A percentile compares a stretch with the other conserved stretches of the same genome.
These are phyloP conservation scores for Cordyceps tenuipes DNA, from an alignment of 2,329 filamentous ascomycete species.

Conservation along the genomic window DNA sequence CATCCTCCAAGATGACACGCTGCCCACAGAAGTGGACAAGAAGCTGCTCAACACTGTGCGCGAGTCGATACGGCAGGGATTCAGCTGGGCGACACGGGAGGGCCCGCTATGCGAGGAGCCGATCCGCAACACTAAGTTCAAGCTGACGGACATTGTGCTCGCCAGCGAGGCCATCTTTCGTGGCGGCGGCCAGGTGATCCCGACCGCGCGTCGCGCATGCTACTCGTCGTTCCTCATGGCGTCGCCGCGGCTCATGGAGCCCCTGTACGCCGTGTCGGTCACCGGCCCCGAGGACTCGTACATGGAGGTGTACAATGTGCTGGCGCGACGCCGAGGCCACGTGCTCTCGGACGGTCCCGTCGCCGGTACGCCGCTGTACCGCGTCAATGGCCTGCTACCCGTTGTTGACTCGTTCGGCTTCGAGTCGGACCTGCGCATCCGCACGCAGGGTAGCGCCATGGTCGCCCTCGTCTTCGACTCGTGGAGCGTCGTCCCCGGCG, in stretches of 20 bases:
- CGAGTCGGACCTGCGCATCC: slow-evolving; percentile 92
- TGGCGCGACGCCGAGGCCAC: slow-evolving; percentile 81
- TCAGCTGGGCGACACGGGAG: slow-evolving; percentile 93
- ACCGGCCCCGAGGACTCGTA: slow-evolving; percentile 86
- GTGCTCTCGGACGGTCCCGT: slow-evolving; percentile 91
- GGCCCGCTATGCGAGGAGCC: slow-evolving; percentile 97
- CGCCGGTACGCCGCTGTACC: slow-evolving; percentile 87
- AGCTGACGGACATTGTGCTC: slow-evolving; percentile 81
- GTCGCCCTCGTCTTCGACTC: slow-evolving; percentile 89
- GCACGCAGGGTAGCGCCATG: slow-evolving; percentile 87
- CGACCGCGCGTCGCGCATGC: slow-evolving; percentile 82
- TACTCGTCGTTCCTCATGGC: slow-evolving; percentile 98
- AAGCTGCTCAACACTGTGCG: slow-evolving; percentile 79
- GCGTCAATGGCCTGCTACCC: slow-evolving; percentile 81
- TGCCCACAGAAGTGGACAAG: slow-evolving; percentile 91
- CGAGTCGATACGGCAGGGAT: slow-evolving; percentile 90
- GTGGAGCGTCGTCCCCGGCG: slow-evolving; percentile 92
- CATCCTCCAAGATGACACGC: slow-evolving; percentile 91
- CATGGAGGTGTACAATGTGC: slow-evolving; percentile 81
- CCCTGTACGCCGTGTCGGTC: slow-evolving; percentile 86
- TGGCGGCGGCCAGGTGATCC: slow-evolving; percentile 94
- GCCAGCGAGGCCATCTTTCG: slow-evolving; percentile 88
- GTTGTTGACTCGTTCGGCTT: slow-evolving; percentile 98
- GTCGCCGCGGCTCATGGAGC: slow-evolving; percentile 92
- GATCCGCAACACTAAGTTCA: slow-evolving; percentile 97